These are phyloP conservation scores for Fraxinus anomala DNA, from an alignment of 257 asterid species.

Conservation along the genomic window DNA sequence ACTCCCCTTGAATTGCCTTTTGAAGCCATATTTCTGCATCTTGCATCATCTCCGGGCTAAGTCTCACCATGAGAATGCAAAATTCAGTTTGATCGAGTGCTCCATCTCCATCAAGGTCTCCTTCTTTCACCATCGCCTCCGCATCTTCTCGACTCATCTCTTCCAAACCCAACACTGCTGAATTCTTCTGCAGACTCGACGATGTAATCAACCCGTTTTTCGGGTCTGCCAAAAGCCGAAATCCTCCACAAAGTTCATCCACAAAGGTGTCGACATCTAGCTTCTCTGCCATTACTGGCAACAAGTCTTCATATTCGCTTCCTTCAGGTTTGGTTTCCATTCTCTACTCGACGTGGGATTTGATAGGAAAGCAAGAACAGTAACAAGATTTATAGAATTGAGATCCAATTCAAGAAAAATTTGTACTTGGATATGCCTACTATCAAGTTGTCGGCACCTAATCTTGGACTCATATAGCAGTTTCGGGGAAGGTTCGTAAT, in stretches of 20 bases:
- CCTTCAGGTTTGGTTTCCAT: constrained; percentile 25
- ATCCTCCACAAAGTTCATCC: constrained; percentile 54
- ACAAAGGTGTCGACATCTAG: constrained; percentile 63
- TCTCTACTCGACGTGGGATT: neutral
- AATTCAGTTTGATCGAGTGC: constrained; percentile 65
- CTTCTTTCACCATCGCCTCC: constrained; percentile 67
- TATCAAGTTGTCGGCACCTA: neutral
- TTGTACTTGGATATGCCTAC: neutral
- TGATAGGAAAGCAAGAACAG: neutral
- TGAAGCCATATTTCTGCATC: constrained; percentile 84
- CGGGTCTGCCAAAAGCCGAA: constrained; percentile 59
- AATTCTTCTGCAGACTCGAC: constrained; percentile 50
- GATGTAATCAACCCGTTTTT: constrained; percentile 55
- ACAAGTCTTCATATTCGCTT: constrained; percentile 52
- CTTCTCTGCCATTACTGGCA: constrained; percentile 77
- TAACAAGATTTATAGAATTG: neutral
- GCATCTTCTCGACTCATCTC: constrained; percentile 65
- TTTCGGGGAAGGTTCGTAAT: neutral
- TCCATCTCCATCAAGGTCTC: constrained; percentile 76
- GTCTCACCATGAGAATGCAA: constrained; percentile 80
- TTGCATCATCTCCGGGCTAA: constrained; percentile 83
- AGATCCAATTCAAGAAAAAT: neutral
- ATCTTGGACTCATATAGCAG: neutral
- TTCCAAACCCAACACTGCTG: constrained; percentile 54
- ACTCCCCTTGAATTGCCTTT: constrained; percentile 54